Base-by-base conservation (phyloP, 2,329 filamentous ascomycete genomes). In the Microthyrium microscopicum region DNA sequence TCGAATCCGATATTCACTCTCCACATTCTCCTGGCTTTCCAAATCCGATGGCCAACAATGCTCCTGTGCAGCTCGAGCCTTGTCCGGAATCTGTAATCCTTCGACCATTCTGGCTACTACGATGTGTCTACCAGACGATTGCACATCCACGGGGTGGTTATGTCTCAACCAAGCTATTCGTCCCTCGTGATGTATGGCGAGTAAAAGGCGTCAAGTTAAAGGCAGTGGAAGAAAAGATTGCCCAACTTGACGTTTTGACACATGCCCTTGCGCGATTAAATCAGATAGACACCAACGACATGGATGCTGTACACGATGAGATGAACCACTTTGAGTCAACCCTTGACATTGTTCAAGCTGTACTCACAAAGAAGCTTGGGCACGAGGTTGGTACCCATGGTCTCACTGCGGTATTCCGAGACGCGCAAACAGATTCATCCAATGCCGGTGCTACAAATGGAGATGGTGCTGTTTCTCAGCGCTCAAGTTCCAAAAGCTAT, bases 21-120 rank as follows among this genome's bases (percentile, higher is more conserved):
- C 62, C 67, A 9, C 61, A 59, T 30, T 64, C 57, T 3, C 71
- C 78, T 1, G 73, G 73, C 3, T 74, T 72, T n/a, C 71, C 76
- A 3, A 75, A 77, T 36, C 61, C 66, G 3, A 52, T 68, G n/a
- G 61, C 64, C 9, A 48, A 61, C 0, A 74, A 83, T 42, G 69
- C 73, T 1, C 85, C 85, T 9, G 67, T 77, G 16, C 72, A 83
- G 0, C 66, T 98, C 4, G 89, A 98, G 49, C 80, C 89, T 3
- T 98, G 91, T 50, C 89, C 89, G 1, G 81, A 78, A 22, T 83
- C 91, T 26, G 76, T 77, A 39, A 67, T 94, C 46, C 65, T 95
- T n/a, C 75, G 89, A 15, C 91, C 89, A 2, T 98, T 94, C 54
- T 98, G 89, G 89, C 64, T 98, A 28, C 93, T 98, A 82, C 75